Evolutionary conservation across 164 flowering plant species (phyloP).

Genomic region (Piper betle): DNA sequence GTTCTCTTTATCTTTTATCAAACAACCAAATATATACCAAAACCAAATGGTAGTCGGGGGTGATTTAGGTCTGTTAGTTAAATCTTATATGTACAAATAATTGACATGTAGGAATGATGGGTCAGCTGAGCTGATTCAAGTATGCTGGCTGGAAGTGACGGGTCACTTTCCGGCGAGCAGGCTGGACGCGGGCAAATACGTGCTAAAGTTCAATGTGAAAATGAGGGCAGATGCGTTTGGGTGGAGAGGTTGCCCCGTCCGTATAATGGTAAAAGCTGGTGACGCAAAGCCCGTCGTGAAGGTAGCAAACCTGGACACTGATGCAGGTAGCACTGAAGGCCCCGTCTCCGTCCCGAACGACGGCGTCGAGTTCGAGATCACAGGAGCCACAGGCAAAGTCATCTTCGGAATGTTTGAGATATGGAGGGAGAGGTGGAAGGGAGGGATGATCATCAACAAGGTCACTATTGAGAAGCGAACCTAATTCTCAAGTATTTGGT

Average conservation of each 20-base stretch:
- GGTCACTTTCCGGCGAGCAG: background rate
- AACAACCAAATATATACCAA: too few relatives aligned
- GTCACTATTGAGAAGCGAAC: background rate
- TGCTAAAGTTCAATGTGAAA: constrained; percentile 11
- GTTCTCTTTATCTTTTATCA: too few relatives aligned
- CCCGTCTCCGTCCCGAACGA: background rate
- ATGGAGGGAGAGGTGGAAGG: constrained; percentile 38
- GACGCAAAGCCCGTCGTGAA: constrained; percentile 9
- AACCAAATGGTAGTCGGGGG: too few relatives aligned
- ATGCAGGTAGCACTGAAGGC: background rate
- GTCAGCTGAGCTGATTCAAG: constrained; percentile 20
- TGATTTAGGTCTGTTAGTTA: too few relatives aligned
- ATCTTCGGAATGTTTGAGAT: constrained; percentile 33
- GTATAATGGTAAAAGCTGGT: constrained; percentile 22
- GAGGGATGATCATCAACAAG: constrained; percentile 15
- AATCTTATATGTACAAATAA: too few relatives aligned
- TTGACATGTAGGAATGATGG: background rate
- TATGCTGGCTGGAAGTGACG: constrained; percentile 28
- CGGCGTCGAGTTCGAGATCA: background rate
- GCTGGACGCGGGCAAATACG: constrained; percentile 2
- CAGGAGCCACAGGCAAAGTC: too few relatives aligned
- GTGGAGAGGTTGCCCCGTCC: constrained; percentile 16
- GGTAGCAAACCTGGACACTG: constrained; percentile 3
- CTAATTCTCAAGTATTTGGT: too few relatives aligned
- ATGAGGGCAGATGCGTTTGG: constrained; percentile 22